Conservation (phyloP, 768 basidiomycete genomes). For the Clavulina sp. region DNA sequence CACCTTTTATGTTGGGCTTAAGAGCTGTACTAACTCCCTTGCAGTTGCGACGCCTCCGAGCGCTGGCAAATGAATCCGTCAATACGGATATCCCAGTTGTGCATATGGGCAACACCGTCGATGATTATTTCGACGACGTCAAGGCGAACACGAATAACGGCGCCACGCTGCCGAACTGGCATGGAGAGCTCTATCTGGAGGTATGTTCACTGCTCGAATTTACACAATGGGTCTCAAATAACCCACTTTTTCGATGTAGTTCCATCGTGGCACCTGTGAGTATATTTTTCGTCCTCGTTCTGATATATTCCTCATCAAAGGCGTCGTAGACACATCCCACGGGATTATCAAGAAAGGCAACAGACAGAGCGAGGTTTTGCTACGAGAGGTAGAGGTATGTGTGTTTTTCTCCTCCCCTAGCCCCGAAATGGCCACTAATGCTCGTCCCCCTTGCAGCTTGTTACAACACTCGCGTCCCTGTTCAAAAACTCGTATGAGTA, state of each 20-base stretch:
- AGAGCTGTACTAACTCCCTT: neutral
- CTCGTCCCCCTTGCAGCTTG: slow-evolving; percentile 27
- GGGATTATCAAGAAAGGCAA: slow-evolving; percentile 80
- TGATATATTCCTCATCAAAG: neutral
- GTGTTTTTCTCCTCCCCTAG: neutral
- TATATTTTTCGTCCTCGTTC: too few species aligned
- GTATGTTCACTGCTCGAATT: slow-evolving; percentile 20
- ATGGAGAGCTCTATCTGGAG: slow-evolving; percentile 77
- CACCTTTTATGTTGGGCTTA: too few species aligned
- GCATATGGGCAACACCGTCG: slow-evolving; percentile 73
- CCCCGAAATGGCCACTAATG: too few species aligned
- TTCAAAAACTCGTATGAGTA: slow-evolving; percentile 42
- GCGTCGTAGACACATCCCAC: neutral
- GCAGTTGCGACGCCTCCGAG: slow-evolving; percentile 81
- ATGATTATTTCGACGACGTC: slow-evolving; percentile 79
- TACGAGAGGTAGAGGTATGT: slow-evolving; percentile 78
- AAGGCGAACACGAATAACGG: slow-evolving; percentile 46
- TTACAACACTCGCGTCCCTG: slow-evolving; percentile 72
- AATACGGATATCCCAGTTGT: slow-evolving; percentile 60
- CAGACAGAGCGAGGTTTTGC: slow-evolving; percentile 82
- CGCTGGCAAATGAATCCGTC: slow-evolving; percentile 56
- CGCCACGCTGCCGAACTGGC: slow-evolving; percentile 71
- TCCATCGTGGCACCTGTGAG: slow-evolving; percentile 83
- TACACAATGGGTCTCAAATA: slow-evolving; percentile 4
- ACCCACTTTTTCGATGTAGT: slow-evolving; percentile 25